Evolutionary conservation across 1,284 basidiomycete genomes (phyloP).

Genomic region (Moniliophthora roreri): DNA sequence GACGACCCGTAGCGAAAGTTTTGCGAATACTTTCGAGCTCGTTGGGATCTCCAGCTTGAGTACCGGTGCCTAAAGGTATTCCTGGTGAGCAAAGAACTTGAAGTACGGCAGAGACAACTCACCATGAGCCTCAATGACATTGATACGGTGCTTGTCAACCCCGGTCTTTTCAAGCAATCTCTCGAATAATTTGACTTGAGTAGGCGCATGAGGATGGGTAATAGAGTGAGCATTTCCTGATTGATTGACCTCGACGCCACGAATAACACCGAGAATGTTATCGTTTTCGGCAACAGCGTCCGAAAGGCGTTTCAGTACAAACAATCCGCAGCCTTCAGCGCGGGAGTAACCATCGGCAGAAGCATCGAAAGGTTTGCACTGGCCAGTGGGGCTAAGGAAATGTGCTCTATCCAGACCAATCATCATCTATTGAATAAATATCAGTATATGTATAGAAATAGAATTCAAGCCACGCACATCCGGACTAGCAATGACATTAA

Average conservation of each 20-base stretch:
- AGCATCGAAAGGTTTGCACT: constrained; percentile 70
- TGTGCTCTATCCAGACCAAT: constrained; percentile 67
- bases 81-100: constrained; percentile 60
- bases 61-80: constrained; percentile 68
- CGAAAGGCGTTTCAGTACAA: constrained; percentile 68
- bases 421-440: constrained; percentile 51
- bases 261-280: constrained; percentile 63
- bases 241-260: constrained; percentile 68
- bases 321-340: constrained; percentile 66
- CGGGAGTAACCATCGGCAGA: constrained; percentile 72
- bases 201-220: constrained; percentile 64
- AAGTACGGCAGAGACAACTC: too few species aligned
- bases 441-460: constrained; percentile 39
- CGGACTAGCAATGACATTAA: constrained; percentile 70
- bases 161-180: constrained; percentile 44
- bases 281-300: constrained; percentile 67
- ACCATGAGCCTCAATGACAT: constrained; percentile 71
- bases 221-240: constrained; percentile 63
- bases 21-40: constrained; percentile 61
- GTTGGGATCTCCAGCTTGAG: constrained; percentile 65
- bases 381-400: constrained; percentile 64
- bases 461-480: constrained; percentile 58
- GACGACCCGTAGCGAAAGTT: constrained; percentile 46
- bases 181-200: constrained; percentile 57
- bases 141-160: constrained; percentile 46